A percentile compares a stretch with the other conserved stretches of the same genome.
Evolutionary conservation across 108 stramenopile species (phyloP).

Genomic region (Conticribra guillardii): DNA sequence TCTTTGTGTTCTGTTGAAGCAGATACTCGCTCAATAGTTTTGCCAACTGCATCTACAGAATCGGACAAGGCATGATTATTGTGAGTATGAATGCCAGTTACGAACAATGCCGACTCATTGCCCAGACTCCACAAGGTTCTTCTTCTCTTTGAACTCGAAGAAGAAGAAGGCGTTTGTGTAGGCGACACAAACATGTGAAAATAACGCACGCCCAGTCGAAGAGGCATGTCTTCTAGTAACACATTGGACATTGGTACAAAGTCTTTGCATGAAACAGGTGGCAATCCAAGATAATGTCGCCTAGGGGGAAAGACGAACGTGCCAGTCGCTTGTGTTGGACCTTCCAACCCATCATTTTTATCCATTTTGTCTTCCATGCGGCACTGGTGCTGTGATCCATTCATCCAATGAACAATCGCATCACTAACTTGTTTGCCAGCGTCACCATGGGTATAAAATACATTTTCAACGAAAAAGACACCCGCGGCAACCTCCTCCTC

Average conservation of each 20-base stretch:
- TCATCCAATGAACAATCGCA: slow-evolving; percentile 35
- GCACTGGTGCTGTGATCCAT: background rate
- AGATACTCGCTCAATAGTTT: background rate
- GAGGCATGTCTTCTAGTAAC: slow-evolving; percentile 56
- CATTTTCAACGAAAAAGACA: slow-evolving; percentile 79
- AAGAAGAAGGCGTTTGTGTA: slow-evolving; percentile 11
- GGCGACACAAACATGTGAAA: slow-evolving; percentile 52
- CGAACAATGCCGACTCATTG: slow-evolving; percentile 35
- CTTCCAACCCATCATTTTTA: background rate
- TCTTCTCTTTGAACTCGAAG: background rate
- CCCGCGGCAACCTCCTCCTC: slow-evolving; percentile 34
- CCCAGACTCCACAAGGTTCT: slow-evolving; percentile 9
- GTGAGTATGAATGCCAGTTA: slow-evolving; percentile 39
- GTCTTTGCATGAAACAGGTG: slow-evolving; percentile 1
- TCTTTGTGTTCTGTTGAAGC: background rate
- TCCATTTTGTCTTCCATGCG: background rate
- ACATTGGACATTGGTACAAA: slow-evolving; percentile 53
- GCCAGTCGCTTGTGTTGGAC: background rate
- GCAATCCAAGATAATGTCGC: slow-evolving; percentile 40
- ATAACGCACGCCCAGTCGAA: slow-evolving; percentile 76
- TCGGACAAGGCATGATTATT: background rate
- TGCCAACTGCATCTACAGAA: background rate
- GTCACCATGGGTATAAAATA: slow-evolving; percentile 66
- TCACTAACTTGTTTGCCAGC: slow-evolving; percentile 24
- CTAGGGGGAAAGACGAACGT: slow-evolving; percentile 15